Conservation (phyloP, 768 basidiomycete genomes). For the Lactarius sanguifluus region DNA sequence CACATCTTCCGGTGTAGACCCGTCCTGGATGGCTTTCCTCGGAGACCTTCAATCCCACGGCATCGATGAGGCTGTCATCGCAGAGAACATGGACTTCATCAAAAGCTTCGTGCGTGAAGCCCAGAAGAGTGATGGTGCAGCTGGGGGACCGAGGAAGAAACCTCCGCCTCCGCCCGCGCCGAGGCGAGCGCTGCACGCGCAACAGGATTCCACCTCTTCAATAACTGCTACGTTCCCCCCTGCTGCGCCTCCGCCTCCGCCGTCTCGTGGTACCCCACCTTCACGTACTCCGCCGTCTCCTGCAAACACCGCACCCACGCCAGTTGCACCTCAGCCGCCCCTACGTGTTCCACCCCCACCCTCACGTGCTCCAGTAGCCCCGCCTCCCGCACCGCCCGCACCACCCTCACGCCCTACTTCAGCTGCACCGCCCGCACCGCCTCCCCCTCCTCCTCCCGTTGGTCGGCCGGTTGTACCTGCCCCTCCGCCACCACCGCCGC, state of each 20-base stretch:
- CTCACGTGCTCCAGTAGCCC: conserved; percentile 37
- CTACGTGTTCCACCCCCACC: conserved; percentile 34
- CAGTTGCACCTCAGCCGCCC: conserved; percentile 35
- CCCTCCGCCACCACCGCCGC: conserved; percentile 30
- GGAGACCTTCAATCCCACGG: conserved; percentile 63
- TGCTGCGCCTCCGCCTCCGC: conserved; percentile 41
- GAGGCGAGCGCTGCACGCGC: conserved; percentile 31
- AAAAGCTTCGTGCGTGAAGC: conserved; percentile 69
- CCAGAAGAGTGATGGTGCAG: conserved; percentile 34
- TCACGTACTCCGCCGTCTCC: conserved; percentile 35
- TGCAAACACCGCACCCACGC: conserved; percentile 32
- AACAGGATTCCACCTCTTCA: conserved; percentile 33
- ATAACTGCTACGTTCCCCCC: conserved; percentile 47
- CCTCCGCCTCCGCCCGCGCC: conserved; percentile 41
- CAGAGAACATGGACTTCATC: conserved; percentile 86
- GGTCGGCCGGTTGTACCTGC: conserved; percentile 29
- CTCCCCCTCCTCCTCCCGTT: conserved; percentile 41
- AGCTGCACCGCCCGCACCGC: conserved; percentile 35
- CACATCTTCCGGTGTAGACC: conserved; percentile 82
- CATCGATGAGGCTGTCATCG: conserved; percentile 64
- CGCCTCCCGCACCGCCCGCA: conserved; percentile 37
- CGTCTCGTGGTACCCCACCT: conserved; percentile 33
- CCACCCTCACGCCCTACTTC: conserved; percentile 38
- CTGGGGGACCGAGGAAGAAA: conserved; percentile 34
- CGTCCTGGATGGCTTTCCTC: conserved; percentile 81